Conservation (phyloP, 148 eudicot genomes). For the Nepenthes gracilis region DNA sequence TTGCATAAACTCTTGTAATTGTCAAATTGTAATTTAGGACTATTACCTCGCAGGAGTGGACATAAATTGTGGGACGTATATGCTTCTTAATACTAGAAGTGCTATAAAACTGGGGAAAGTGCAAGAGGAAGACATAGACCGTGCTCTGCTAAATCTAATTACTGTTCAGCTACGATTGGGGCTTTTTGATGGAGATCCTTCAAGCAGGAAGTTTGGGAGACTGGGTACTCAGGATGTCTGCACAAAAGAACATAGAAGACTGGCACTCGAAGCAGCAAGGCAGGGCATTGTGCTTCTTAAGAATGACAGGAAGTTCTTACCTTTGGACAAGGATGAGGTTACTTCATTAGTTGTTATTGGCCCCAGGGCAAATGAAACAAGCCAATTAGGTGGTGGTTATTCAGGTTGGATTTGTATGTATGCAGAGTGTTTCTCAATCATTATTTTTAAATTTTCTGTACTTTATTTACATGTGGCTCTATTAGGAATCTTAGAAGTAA, state of each 20-base stretch:
- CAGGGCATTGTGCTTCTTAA: conserved; percentile 94
- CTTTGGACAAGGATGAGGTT: conserved; percentile 39
- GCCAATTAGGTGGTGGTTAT: conserved; percentile 66
- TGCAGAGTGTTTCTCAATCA: background rate
- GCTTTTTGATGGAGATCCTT: conserved; percentile 68
- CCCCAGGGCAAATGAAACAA: conserved; percentile 55
- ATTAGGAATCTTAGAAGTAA: background rate
- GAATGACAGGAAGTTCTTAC: conserved; percentile 61
- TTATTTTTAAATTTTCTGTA: background rate
- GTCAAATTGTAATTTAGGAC: background rate
- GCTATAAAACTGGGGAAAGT: conserved; percentile 71
- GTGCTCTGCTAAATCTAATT: conserved; percentile 69
- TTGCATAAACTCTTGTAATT: background rate
- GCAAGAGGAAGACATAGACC: conserved; percentile 56
- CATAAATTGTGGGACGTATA: conserved; percentile 85
- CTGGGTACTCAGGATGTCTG: conserved; percentile 70
- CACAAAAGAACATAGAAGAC: conserved; percentile 42
- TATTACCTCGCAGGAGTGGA: conserved; percentile 52
- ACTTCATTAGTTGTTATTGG: conserved; percentile 75
- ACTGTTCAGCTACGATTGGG: conserved; percentile 71
- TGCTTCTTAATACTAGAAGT: conserved; percentile 47
- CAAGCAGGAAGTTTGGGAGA: conserved; percentile 36
- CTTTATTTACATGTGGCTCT: background rate
- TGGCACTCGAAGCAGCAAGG: conserved; percentile 84
- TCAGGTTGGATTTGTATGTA: conserved; percentile 36